These are phyloP conservation scores for Sideroxylon spinosum DNA, from an alignment of 179 eudicot species.

Conservation along the genomic window DNA sequence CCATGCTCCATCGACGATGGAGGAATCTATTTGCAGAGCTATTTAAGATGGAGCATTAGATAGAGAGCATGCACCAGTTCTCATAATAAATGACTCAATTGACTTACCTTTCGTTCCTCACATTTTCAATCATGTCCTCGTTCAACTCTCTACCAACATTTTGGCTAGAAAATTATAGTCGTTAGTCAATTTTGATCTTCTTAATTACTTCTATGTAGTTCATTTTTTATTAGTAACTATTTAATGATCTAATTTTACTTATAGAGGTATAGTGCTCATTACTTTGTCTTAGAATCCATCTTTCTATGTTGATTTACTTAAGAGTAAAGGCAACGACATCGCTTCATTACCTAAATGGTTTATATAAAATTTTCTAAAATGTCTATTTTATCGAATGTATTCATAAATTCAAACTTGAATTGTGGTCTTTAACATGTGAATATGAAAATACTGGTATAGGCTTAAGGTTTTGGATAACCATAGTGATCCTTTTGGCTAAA, in stretches of 20 bases:
- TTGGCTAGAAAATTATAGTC: conserved; percentile 64
- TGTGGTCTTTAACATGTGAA: neutral
- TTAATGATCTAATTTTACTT: neutral
- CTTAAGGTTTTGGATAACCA: conserved; percentile 74
- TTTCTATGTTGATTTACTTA: conserved; percentile 48
- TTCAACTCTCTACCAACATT: conserved; percentile 54
- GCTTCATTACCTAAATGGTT: conserved; percentile 41
- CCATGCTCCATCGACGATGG: neutral
- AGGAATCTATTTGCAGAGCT: conserved; percentile 14
- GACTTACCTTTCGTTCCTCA: conserved; percentile 44
- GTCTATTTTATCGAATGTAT: neutral
- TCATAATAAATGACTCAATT: conserved; percentile 57
- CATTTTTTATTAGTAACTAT: neutral
- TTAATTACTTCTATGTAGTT: neutral
- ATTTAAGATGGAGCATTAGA: conserved; percentile 14
- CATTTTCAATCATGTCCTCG: conserved; percentile 47
- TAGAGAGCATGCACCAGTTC: conserved; percentile 54
- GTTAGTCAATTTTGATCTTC: conserved; percentile 26
- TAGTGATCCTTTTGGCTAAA: conserved; percentile 81
- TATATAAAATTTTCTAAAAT: neutral
- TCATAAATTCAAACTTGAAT: neutral
- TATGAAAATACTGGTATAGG: conserved; percentile 33
- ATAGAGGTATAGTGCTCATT: conserved; percentile 64
- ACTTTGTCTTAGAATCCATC: conserved; percentile 60
- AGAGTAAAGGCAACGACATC: conserved; percentile 35